phyloP scores from a whole-genome alignment of 345 rosid species.

The Citrus sinensis region DNA sequence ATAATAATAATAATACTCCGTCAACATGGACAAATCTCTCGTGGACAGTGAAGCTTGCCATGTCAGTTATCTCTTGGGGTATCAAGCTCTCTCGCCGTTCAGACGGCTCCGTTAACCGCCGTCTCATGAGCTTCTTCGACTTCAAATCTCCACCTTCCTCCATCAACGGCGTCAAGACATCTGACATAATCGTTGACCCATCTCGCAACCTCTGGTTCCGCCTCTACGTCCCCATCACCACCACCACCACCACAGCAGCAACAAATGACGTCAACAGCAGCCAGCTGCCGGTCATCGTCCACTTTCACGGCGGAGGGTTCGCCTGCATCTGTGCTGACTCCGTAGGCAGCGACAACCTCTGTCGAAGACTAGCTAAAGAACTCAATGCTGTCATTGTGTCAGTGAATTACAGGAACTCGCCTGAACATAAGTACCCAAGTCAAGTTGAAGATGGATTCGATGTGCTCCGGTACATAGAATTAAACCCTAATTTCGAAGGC shows the following conservation, averaged over 20 bases:
- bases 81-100: conserved; percentile 2
- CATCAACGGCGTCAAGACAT: conserved; percentile 5
- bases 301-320: conserved; percentile 45
- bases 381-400: conserved; percentile 25
- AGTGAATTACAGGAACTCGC: conserved; percentile 36
- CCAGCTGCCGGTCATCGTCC: conserved; percentile 26
- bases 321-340: conserved; percentile 27
- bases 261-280: no score
- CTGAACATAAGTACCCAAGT: conserved; percentile 34
- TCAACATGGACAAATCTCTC: conserved; percentile 1
- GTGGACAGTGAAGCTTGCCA: background rate
- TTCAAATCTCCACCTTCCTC: conserved; percentile 21
- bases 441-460: conserved; percentile 36
- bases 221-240: conserved; percentile 13
- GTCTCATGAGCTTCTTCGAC: conserved; percentile 17
- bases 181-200: conserved; percentile 16
- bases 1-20: background rate
- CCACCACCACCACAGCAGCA: no score
- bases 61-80: background rate
- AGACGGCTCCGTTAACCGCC: conserved; percentile 21
- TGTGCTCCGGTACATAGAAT: conserved; percentile 28
- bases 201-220: conserved; percentile 32
- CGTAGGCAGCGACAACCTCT: conserved; percentile 18
- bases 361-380: conserved; percentile 28
- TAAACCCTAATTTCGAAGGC: background rate